phyloP scores from a whole-genome alignment of 2,329 filamentous ascomycete genomes.

The Exophiala sp. region DNA sequence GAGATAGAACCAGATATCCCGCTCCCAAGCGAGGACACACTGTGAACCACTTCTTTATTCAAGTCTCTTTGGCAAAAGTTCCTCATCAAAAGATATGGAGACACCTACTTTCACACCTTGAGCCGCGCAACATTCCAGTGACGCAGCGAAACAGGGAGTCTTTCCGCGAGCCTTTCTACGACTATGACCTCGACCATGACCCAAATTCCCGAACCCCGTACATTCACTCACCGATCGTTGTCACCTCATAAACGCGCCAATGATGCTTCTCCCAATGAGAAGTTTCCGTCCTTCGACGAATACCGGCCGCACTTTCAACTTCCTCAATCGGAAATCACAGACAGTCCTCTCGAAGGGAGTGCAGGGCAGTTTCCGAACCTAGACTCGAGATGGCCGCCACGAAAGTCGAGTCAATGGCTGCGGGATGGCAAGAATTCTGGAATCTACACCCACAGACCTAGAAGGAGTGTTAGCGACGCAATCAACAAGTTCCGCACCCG shows the following conservation, averaged over 20 bases:
- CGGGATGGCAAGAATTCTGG: constrained; percentile 17
- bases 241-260: constrained; percentile 21
- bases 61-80: not conserved
- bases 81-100: constrained; percentile 7
- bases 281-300: constrained; percentile 39
- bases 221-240: constrained; percentile 22
- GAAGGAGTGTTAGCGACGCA: constrained; percentile 87
- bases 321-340: constrained; percentile 22
- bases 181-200: constrained; percentile 29
- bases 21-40: not conserved
- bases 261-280: constrained; percentile 36
- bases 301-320: constrained; percentile 27
- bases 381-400: constrained; percentile 56
- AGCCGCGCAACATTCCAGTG: constrained; percentile 1
- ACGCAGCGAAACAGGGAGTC: constrained; percentile 7
- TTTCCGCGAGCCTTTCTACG: constrained; percentile 11
- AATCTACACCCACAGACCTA: constrained; percentile 54
- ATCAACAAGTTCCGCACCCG: constrained; percentile 73
- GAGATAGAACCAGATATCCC: not conserved
- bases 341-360: constrained; percentile 28
- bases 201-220: constrained; percentile 25
- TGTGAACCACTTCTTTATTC: not conserved
- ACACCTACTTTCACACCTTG: constrained; percentile 2
- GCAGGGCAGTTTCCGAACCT: constrained; percentile 30
- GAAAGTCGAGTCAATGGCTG: constrained; percentile 45